Base-by-base conservation (phyloP, 2,329 filamentous ascomycete genomes). In the Fusarium ambrosium region DNA sequence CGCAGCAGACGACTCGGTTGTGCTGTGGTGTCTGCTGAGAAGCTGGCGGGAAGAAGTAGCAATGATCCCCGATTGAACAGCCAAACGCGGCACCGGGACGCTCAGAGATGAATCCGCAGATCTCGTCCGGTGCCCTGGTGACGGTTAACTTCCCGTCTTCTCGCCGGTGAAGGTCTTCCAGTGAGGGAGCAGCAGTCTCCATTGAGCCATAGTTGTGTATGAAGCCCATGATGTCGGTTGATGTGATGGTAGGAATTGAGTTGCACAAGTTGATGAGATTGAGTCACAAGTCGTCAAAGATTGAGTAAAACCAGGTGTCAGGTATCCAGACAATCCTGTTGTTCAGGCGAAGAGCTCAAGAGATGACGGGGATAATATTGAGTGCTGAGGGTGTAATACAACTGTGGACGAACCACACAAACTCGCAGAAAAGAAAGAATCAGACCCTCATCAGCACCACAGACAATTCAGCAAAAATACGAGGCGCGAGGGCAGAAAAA, bases 31-130 rank as follows among this genome's bases (percentile, higher is more conserved):
- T 37, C 20, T 18, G 65, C 13, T 53, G 36, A 14, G 61, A 16
- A 6, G 48, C 32, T 8, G 69, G n/a, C 16, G 48, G 69, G 18
- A 58, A 60, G 29, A 72, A 62, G 29, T 62, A 58, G 48, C 66
- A 73, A 43, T 24, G 27, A 29, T 63, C 36, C 6, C 48, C 14
- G 2, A n/a, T 8, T 3, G 70, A 20, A 29, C 70, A 73, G 7
- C 13, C 70, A 51, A 56, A 62, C 27, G 43, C 63, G 36, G 66
- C 70, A 6, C 70, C 66, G 6, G 59, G 29, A 22, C 56, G 41
- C 55, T 66, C 70, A 10, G 70, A 73, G 13, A 73, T 66, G 43
- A 32, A 73, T 11, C 70, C 70, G 10, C 70, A 73, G 29, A 61
- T 41, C n/a, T 32, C 56, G 20, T 73, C 58, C 2, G 70, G 66